These are phyloP conservation scores for Tulasnella sp. DNA, from an alignment of 768 basidiomycete species.

Conservation along the genomic window DNA sequence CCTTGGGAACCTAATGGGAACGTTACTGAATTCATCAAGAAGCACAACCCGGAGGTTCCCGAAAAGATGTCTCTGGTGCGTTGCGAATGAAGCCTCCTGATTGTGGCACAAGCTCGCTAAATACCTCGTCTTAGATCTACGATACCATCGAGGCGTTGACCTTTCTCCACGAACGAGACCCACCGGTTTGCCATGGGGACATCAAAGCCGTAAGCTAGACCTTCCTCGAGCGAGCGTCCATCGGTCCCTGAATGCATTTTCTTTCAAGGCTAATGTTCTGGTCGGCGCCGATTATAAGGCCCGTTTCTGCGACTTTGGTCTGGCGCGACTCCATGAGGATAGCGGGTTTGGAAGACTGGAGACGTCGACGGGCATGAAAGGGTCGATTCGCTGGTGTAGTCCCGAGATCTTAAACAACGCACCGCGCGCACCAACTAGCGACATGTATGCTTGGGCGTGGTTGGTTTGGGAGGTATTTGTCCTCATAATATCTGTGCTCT, in stretches of 20 bases:
- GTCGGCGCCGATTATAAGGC: not conserved
- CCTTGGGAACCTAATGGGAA: not conserved
- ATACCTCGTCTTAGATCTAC: not conserved
- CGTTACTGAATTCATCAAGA: not conserved
- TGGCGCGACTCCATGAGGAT: not conserved
- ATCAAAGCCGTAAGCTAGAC: not conserved
- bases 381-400: not conserved
- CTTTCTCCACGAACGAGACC: not conserved
- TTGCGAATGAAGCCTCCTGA: not conserved
- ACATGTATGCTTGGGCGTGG: not conserved
- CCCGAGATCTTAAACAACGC: not conserved
- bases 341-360: not conserved
- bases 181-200: not conserved
- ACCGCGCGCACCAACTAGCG: not conserved
- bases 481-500: not conserved
- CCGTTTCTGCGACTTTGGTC: not conserved
- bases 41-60: not conserved
- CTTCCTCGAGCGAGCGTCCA: not conserved
- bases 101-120: not conserved
- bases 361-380: not conserved
- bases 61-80: not conserved
- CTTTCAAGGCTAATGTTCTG: not conserved
- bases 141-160: not conserved
- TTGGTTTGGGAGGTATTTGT: not conserved
- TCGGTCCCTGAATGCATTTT: no score